A percentile compares a stretch with the other conserved stretches of the same genome.
Conservation (phyloP, 2,329 filamentous ascomycete species). For the Didymella glomerata region DNA sequence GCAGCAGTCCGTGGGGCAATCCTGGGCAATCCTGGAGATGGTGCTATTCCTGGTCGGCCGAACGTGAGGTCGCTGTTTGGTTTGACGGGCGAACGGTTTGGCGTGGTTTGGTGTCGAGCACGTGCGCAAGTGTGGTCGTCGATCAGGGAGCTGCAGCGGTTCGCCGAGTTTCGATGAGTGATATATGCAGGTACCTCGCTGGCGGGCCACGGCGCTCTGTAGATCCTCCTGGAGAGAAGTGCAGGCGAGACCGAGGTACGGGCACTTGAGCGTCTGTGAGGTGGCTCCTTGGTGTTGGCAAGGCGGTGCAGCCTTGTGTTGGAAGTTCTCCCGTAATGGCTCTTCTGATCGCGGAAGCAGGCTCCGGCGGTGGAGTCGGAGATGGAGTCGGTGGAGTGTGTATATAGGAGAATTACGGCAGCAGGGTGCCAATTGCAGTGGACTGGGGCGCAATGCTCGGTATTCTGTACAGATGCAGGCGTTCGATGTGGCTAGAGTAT, state of each 20-base stretch:
- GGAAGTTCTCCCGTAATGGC: background rate
- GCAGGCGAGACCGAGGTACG: background rate
- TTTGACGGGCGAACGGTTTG: conserved; percentile 8
- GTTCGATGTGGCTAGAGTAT: conserved; percentile 9
- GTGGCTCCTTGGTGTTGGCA: background rate
- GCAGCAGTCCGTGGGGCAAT: background rate
- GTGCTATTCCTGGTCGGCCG: conserved; percentile 4
- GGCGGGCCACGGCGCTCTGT: background rate
- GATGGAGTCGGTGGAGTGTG: conserved; percentile 1
- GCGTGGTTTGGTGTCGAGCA: conserved; percentile 14
- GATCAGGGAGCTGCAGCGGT: conserved; percentile 13
- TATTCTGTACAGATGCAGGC: conserved; percentile 16
- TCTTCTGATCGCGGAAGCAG: conserved; percentile 1
- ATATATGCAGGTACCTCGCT: background rate
- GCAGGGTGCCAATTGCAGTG: background rate
- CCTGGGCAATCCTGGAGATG: conserved; percentile 1
- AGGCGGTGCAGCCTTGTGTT: conserved; percentile 8
- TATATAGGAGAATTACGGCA: background rate
- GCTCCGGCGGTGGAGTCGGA: background rate
- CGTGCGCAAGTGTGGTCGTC: conserved; percentile 6
- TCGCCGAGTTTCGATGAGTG: conserved; percentile 13
- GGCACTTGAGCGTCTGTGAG: background rate
- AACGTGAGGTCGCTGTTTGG: background rate
- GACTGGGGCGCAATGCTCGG: conserved; percentile 1
- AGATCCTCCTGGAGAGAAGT: conserved; percentile 7